Percentiles rank a stretch among this genome's conserved stretches.
Evolutionary conservation across 2,329 filamentous ascomycete genomes (phyloP).

Genomic region (Ceratocystis papillata): DNA sequence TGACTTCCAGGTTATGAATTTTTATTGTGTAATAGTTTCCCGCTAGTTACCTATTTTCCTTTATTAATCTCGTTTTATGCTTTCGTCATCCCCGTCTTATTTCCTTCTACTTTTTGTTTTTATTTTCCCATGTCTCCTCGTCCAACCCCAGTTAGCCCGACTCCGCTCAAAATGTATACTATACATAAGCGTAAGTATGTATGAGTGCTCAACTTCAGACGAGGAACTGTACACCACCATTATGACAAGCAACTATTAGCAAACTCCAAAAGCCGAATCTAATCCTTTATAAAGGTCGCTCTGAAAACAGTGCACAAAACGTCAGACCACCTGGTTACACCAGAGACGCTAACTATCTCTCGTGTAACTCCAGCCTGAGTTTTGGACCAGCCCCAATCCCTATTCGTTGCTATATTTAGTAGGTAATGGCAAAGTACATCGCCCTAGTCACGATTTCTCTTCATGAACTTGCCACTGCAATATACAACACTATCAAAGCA

Average conservation of each 20-base stretch:
- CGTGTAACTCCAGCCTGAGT: background rate
- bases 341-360: background rate
- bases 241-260: slow-evolving; percentile 7
- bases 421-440: background rate
- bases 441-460: background rate
- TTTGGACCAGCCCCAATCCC: background rate
- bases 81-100: background rate
- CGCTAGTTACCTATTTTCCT: background rate
- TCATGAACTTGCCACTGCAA: background rate
- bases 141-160: background rate
- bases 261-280: background rate
- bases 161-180: background rate
- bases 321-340: background rate
- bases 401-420: background rate
- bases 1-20: background rate
- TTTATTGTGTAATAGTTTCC: background rate
- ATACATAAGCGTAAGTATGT: background rate
- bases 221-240: slow-evolving; percentile 1
- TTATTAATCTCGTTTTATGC: background rate
- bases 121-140: background rate
- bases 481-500: background rate
- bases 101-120: background rate
- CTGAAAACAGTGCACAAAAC: background rate
- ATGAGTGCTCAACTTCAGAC: background rate
- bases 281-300: background rate